Percentiles rank a stretch among this genome's conserved stretches.
Evolutionary conservation across 495 filamentous ascomycete genomes (phyloP).

Genomic region (Thermochaetoides thermophila): DNA sequence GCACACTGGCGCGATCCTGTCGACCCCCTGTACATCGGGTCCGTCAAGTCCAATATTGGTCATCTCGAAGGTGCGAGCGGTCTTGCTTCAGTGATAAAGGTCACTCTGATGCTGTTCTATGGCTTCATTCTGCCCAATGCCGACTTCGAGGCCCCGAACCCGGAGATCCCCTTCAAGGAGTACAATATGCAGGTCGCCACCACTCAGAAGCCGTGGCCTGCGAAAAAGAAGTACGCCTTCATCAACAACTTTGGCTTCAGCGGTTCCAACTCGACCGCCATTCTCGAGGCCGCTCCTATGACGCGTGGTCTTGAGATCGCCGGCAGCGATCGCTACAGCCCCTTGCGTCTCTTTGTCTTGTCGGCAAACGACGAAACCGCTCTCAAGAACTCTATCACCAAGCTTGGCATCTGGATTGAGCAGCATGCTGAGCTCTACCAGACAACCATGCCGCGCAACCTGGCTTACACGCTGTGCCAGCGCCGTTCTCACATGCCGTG

Average conservation of each 20-base stretch:
- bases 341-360: slow-evolving; percentile 33
- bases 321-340: slow-evolving; percentile 14
- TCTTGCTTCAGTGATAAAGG: slow-evolving; percentile 42
- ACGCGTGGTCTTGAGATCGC: slow-evolving; percentile 10
- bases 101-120: slow-evolving; percentile 38
- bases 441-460: slow-evolving; percentile 22
- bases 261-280: slow-evolving; percentile 42
- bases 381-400: slow-evolving; percentile 26
- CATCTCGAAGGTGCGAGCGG: slow-evolving; percentile 39
- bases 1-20: slow-evolving; percentile 15
- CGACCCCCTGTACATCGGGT: slow-evolving; percentile 34
- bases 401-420: slow-evolving; percentile 31
- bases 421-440: slow-evolving; percentile 34
- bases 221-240: slow-evolving; percentile 23
- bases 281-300: slow-evolving; percentile 31
- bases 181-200: slow-evolving; percentile 30
- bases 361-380: slow-evolving; percentile 33
- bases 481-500: slow-evolving; percentile 25
- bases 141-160: slow-evolving; percentile 38
- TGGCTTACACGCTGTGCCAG: slow-evolving; percentile 29
- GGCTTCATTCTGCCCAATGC: slow-evolving; percentile 34
- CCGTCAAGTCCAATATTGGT: slow-evolving; percentile 43
- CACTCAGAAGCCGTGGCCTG: slow-evolving; percentile 21
- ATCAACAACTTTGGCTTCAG: slow-evolving; percentile 32
- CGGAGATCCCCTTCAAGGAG: slow-evolving; percentile 31